phyloP scores from a whole-genome alignment of 331 rosid species.

The Telfairia occidentalis region DNA sequence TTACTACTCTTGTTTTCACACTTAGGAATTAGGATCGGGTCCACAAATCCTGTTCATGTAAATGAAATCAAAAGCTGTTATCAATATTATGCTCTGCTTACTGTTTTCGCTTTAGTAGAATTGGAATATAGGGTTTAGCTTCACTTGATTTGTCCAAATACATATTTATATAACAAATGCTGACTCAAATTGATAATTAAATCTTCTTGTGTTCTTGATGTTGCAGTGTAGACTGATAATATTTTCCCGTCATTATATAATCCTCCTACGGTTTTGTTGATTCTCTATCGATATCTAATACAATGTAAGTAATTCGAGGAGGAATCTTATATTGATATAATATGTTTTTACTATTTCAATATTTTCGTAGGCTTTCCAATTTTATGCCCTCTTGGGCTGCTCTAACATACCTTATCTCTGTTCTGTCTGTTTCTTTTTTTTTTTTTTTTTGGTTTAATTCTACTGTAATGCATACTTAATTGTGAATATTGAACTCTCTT shows the following conservation, averaged over 20 bases:
- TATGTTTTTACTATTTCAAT: not conserved
- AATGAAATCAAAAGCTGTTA: not conserved
- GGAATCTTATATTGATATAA: not conserved
- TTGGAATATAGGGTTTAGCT: not conserved
- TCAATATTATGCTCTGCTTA: not conserved
- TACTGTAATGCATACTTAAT: not conserved
- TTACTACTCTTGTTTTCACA: not conserved
- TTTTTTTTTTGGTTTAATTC: not conserved
- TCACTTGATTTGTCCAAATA: not conserved
- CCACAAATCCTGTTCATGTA: not conserved
- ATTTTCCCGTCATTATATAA: not conserved
- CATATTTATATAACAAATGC: not conserved
- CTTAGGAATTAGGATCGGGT: not conserved
- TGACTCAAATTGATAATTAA: not conserved
- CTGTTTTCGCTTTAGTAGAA: not conserved
- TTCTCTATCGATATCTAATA: not conserved
- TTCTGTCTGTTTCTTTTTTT: too few species aligned
- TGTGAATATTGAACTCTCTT: not conserved
- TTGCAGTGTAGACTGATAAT: not conserved
- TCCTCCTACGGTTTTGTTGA: not conserved
- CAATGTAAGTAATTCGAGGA: not conserved
- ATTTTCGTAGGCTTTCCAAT: not conserved
- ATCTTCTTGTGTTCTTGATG: not conserved
- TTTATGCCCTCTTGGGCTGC: not conserved
- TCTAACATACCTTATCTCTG: not conserved